Base-by-base conservation (phyloP, 257 asterid species). In the Sherardia arvensis region DNA sequence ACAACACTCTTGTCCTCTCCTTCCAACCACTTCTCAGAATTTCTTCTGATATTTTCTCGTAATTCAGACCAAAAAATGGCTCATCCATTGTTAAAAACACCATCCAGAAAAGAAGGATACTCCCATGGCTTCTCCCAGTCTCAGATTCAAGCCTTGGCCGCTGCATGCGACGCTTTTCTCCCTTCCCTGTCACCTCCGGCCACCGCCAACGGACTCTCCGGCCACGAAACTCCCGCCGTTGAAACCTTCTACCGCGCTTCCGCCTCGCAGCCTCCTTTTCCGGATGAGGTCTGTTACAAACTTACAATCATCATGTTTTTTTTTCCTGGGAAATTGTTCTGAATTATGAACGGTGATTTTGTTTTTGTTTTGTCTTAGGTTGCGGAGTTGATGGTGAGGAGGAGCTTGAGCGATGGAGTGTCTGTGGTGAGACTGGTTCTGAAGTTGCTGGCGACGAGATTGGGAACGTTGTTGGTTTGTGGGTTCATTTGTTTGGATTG, bases 391-490 rank as follows among this genome's bases (percentile, higher is more conserved):
- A 4, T 92, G 65, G 79, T 67, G 75, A 77, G 77, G 79, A 80
- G 87, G 69, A 75, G 73, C 22, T 29, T 67, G 7, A 78, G 86
- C 14, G 75, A 78, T 71, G 95, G 80, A 22, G 67, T 85, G 71
- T 48, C 71, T 40, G 15, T 87, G 12, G 74, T 89, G 66, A 73
- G 73, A 48, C 11, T 83, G 49, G 85, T 84, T 57, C 66, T 92
- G 7, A 73, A 18, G 57, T 29, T 87, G 30, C 71, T 91, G 25
- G 86, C 95, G 20, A 85, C 80, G 48, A 83, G 92, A 78, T 32
- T 88, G 61, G 98, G 98, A n/a, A 86, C 89, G 17, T 67, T 92
- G 34, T 32, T 92, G 82, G 75, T 89, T 6, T 89, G 97, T 73
- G 98, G 98, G 32, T 43, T 27, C 54, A 33, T 56, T 27, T 82